Evolutionary conservation across 352 stramenopile species (phyloP).

Genomic region (Thraustochytrium striatum): DNA sequence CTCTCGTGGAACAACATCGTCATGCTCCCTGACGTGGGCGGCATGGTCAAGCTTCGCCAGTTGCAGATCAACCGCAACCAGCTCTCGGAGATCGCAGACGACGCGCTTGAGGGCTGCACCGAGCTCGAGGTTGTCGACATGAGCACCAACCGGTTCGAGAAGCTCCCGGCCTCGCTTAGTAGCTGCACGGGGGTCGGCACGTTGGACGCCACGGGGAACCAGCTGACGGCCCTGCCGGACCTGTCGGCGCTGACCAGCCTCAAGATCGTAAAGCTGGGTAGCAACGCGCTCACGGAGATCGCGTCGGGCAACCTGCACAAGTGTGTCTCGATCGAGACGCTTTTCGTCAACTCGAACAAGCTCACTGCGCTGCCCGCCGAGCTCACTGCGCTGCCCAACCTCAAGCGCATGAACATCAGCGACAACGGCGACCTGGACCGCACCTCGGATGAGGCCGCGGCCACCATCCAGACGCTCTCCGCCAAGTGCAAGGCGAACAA

Average conservation of each 20-base stretch:
- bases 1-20: slow-evolving; percentile 50
- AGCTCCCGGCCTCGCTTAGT: slow-evolving; percentile 60
- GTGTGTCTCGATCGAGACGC: slow-evolving; percentile 58
- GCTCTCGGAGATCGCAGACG: slow-evolving; percentile 28
- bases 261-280: slow-evolving; percentile 32
- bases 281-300: slow-evolving; percentile 40
- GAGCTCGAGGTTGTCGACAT: slow-evolving; percentile 56
- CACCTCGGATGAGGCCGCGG: neutral
- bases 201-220: slow-evolving; percentile 67
- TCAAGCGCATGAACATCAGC: slow-evolving; percentile 48
- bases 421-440: slow-evolving; percentile 7
- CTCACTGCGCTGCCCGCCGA: slow-evolving; percentile 65
- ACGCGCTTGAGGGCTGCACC: slow-evolving; percentile 11
- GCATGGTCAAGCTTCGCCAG: slow-evolving; percentile 58
- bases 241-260: slow-evolving; percentile 58
- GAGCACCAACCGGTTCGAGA: slow-evolving; percentile 62
- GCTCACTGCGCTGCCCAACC: slow-evolving; percentile 60
- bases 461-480: slow-evolving; percentile 1
- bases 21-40: slow-evolving; percentile 48
- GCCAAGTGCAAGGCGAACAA: slow-evolving; percentile 11
- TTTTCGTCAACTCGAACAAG: slow-evolving; percentile 63
- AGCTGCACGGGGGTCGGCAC: slow-evolving; percentile 64
- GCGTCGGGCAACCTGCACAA: neutral
- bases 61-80: slow-evolving; percentile 50
- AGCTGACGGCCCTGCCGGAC: slow-evolving; percentile 60